These are phyloP conservation scores for Inonotus obliquus DNA, from an alignment of 1,284 basidiomycete genomes.

Conservation along the genomic window DNA sequence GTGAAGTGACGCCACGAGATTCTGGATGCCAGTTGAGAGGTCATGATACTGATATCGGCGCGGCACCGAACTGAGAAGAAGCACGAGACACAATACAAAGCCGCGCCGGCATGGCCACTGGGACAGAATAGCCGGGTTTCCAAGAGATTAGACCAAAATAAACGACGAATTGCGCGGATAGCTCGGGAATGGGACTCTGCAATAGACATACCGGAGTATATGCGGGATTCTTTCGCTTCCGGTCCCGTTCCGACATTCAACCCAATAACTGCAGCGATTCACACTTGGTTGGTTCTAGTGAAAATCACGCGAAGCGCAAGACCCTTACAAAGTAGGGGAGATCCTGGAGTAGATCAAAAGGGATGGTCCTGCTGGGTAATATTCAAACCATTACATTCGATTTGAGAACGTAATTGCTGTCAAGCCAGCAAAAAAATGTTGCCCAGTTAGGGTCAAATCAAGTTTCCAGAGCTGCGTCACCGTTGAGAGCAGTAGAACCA, in stretches of 20 bases:
- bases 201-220: not conserved
- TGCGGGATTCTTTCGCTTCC: constrained; percentile 4
- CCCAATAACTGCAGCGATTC: not conserved
- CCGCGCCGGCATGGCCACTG: not conserved
- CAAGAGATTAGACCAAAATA: not conserved
- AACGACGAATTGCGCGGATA: not conserved
- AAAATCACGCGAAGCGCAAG: not conserved
- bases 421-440: not conserved
- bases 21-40: not conserved
- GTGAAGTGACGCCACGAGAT: not conserved
- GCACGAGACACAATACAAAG: not conserved
- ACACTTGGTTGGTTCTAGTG: not conserved
- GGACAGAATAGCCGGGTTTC: not conserved
- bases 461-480: not conserved
- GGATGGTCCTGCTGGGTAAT: no score
- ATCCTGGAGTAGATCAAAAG: not conserved
- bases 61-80: not conserved
- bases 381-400: no score
- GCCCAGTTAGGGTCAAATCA: not conserved
- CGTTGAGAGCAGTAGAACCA: not conserved
- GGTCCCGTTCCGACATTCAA: not conserved
- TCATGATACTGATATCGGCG: not conserved
- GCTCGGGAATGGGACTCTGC: not conserved
- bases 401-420: not conserved
- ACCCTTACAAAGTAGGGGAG: not conserved